Percentiles rank a stretch among this genome's conserved stretches.
Conservation (phyloP, 768 basidiomycete species). For the Mycena galopus region DNA sequence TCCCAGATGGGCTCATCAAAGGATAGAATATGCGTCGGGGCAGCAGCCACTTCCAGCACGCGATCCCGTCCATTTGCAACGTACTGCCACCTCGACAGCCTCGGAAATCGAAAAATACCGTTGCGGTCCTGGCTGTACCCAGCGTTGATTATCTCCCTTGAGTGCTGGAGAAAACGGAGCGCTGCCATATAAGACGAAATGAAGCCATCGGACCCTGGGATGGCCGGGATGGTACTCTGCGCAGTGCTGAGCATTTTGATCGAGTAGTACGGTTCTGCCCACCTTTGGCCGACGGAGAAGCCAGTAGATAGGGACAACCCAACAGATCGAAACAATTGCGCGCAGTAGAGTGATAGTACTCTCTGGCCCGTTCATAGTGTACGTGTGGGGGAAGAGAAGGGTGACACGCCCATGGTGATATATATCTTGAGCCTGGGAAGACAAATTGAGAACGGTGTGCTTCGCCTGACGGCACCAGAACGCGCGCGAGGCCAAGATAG, state of each 20-base stretch:
- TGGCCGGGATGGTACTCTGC: not conserved
- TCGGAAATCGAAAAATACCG: not conserved
- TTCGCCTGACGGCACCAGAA: not conserved
- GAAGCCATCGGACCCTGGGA: not conserved
- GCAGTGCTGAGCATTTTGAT: too few relatives aligned
- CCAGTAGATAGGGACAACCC: not conserved
- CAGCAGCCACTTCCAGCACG: too few relatives aligned
- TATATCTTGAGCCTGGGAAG: not conserved
- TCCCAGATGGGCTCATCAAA: too few relatives aligned
- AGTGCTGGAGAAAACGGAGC: not conserved
- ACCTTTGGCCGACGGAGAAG: not conserved
- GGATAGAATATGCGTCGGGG: too few relatives aligned
- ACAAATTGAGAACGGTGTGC: not conserved
- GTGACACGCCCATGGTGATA: not conserved
- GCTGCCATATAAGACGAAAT: not conserved
- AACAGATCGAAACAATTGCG: not conserved
- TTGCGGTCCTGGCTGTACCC: not conserved
- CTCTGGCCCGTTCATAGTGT: not conserved
- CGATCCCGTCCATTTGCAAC: too few relatives aligned
- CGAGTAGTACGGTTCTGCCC: too few relatives aligned
- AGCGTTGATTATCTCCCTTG: not conserved
- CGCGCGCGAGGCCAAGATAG: too few relatives aligned
- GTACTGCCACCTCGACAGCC: not conserved
- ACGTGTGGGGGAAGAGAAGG: not conserved
- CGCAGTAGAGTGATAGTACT: not conserved